phyloP scores from a whole-genome alignment of 768 basidiomycete genomes.

The Coprinellus micaceus region DNA sequence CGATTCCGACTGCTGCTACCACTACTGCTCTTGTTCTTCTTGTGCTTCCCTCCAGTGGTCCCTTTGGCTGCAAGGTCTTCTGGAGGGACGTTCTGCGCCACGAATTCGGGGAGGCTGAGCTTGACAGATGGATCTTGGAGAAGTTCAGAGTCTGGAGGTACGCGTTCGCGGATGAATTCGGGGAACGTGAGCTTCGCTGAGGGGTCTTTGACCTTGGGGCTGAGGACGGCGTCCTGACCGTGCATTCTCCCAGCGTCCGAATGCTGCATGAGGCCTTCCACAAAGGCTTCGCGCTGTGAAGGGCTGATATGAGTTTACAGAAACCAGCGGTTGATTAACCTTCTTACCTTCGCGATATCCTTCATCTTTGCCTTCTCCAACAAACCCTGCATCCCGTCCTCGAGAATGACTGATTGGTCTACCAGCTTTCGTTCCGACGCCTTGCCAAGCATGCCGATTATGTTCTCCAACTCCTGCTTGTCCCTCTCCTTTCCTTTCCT shows the following conservation, averaged over 20 bases:
- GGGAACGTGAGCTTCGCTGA: conserved; percentile 53
- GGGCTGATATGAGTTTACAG: not conserved
- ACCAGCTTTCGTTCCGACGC: conserved; percentile 64
- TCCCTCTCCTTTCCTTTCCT: conserved; percentile 46
- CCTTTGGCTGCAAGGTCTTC: conserved; percentile 6
- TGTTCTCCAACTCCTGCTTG: conserved; percentile 60
- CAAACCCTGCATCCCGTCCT: conserved; percentile 52
- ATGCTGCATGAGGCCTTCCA: conserved; percentile 68
- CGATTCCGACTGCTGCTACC: conserved; percentile 41
- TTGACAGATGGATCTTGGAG: conserved; percentile 42
- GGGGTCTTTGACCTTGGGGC: conserved; percentile 42
- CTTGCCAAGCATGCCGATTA: conserved; percentile 66
- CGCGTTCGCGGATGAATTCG: conserved; percentile 59
- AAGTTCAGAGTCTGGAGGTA: conserved; percentile 29
- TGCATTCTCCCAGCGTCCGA: conserved; percentile 72
- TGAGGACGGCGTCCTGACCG: conserved; percentile 71
- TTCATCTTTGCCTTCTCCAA: conserved; percentile 54
- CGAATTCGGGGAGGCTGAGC: conserved; percentile 57
- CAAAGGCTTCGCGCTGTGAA: conserved; percentile 66
- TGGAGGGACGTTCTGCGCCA: conserved; percentile 27
- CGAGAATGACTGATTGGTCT: conserved; percentile 68
- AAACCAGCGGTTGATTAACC: not conserved
- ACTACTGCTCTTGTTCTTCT: conserved; percentile 32
- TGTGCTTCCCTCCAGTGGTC: conserved; percentile 9
- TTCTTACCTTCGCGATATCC: conserved; percentile 60